These are phyloP conservation scores for Botrytis aclada DNA, from an alignment of 2,329 filamentous ascomycete genomes.

Conservation along the genomic window DNA sequence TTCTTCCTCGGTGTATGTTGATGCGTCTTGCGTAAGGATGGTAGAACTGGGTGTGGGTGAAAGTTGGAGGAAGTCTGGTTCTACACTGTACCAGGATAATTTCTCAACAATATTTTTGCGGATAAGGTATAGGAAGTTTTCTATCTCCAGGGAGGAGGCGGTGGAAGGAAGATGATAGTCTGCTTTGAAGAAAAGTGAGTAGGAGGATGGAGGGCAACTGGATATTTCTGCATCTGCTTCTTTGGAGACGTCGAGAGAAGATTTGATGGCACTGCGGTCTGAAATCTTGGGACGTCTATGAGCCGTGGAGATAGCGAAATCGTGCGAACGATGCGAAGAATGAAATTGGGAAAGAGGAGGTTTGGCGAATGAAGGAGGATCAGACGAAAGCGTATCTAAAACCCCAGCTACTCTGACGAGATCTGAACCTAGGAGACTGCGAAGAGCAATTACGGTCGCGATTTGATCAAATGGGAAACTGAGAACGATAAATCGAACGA, in stretches of 20 bases:
- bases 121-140: slow-evolving; percentile 52
- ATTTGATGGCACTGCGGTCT: slow-evolving; percentile 5
- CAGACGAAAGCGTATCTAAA: slow-evolving; percentile 38
- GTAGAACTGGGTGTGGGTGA: not conserved
- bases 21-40: not conserved
- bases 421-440: slow-evolving; percentile 54
- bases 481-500: slow-evolving; percentile 55
- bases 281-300: not conserved
- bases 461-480: slow-evolving; percentile 58
- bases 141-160: slow-evolving; percentile 53
- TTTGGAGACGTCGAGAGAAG: not conserved
- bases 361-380: slow-evolving; percentile 29
- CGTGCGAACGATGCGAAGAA: slow-evolving; percentile 21
- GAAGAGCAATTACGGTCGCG: slow-evolving; percentile 54
- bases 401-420: slow-evolving; percentile 59
- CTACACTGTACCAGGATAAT: slow-evolving; percentile 47
- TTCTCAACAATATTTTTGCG: slow-evolving; percentile 48
- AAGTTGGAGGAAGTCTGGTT: slow-evolving; percentile 33
- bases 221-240: not conserved
- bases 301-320: slow-evolving; percentile 20
- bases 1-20: not conserved
- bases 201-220: slow-evolving; percentile 20
- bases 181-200: slow-evolving; percentile 47
- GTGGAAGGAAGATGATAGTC: slow-evolving; percentile 56
- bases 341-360: slow-evolving; percentile 22